Conservation (phyloP, 352 stramenopile species). For the Phytophthora megakarya region DNA sequence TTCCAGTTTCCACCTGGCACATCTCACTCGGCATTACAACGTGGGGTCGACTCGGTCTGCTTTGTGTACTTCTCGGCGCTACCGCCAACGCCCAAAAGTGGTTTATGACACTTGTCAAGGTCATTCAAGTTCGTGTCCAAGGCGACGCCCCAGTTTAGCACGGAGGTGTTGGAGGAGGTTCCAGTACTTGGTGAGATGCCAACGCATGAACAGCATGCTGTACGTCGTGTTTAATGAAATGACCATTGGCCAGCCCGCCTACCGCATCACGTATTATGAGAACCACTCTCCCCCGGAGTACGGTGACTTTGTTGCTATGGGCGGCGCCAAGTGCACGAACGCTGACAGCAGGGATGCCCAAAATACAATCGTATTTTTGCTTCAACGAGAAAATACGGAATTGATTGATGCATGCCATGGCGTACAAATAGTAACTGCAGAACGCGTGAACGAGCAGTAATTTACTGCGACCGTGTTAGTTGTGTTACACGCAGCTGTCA, state of each 20-base stretch:
- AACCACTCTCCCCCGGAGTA: conserved; percentile 50
- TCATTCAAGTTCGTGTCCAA: conserved; percentile 67
- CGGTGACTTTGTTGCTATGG: conserved; percentile 64
- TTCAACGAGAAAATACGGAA: too few species aligned
- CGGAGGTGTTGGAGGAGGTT: background rate
- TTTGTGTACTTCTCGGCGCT: conserved; percentile 11
- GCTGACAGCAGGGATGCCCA: too few species aligned
- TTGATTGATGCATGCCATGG: too few species aligned
- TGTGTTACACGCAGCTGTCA: too few species aligned
- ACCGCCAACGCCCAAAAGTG: conserved; percentile 5
- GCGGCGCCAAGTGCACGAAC: conserved; percentile 62
- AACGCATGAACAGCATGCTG: conserved; percentile 75
- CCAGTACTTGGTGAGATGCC: conserved; percentile 41
- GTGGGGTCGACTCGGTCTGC: conserved; percentile 25
- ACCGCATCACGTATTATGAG: conserved; percentile 54
- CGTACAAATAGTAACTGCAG: too few species aligned
- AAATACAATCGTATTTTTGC: too few species aligned
- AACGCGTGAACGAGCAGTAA: too few species aligned
- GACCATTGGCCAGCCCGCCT: conserved; percentile 61
- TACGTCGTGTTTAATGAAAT: conserved; percentile 80
- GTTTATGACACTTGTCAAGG: conserved; percentile 50
- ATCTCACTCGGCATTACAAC: conserved; percentile 15
- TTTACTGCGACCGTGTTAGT: too few species aligned
- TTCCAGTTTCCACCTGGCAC: conserved; percentile 15
- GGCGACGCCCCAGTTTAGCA: conserved; percentile 51